Evolutionary conservation across 2,329 filamentous ascomycete genomes (phyloP).

Genomic region (Clarireedia monteithiana): DNA sequence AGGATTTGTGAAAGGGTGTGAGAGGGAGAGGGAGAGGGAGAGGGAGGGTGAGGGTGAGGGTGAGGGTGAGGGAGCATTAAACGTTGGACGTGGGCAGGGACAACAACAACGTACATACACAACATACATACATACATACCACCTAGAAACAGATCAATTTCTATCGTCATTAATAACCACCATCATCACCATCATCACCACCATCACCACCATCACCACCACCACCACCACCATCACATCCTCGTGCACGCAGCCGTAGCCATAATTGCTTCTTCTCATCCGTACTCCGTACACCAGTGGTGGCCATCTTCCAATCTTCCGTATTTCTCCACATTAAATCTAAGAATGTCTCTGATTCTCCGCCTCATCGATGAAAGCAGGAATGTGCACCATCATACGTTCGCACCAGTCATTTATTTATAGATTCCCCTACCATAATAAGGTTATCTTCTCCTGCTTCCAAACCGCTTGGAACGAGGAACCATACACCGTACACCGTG

Average conservation of each 20-base stretch:
- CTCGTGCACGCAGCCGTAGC: not conserved
- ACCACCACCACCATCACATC: not conserved
- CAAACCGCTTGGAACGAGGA: not conserved
- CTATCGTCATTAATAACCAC: not conserved
- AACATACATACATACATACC: not conserved
- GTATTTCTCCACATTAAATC: conserved; percentile 2
- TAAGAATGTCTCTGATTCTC: not conserved
- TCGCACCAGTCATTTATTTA: conserved; percentile 4
- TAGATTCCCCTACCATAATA: not conserved
- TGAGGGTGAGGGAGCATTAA: not conserved
- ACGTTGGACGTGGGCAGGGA: not conserved
- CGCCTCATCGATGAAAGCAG: not conserved
- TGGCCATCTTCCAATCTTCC: not conserved
- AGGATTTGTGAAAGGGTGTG: too few relatives aligned
- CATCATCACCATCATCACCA: not conserved
- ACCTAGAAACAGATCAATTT: not conserved
- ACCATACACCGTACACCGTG: not conserved
- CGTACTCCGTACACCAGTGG: not conserved
- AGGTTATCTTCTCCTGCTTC: not conserved
- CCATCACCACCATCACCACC: not conserved
- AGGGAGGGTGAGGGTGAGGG: too few relatives aligned
- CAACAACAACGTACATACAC: not conserved
- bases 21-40: too few relatives aligned
- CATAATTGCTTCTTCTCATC: not conserved
- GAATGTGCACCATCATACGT: not conserved